Evolutionary conservation across 345 rosid species (phyloP).

Genomic region (Eucalyptus sp.): DNA sequence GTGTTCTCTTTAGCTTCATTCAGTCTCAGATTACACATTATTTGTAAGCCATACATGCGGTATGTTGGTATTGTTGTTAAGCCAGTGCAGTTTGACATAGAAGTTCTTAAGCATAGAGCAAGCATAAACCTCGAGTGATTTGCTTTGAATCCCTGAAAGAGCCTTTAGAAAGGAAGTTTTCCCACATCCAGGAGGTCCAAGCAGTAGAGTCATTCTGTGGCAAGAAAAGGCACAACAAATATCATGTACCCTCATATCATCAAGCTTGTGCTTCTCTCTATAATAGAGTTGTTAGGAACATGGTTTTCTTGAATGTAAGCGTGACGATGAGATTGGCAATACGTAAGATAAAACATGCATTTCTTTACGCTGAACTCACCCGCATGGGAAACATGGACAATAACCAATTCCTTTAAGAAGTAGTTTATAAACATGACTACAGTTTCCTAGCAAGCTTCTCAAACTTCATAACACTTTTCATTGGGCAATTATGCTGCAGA

Average conservation of each 20-base stretch:
- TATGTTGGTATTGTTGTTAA: neutral
- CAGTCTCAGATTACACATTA: neutral
- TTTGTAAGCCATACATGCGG: neutral
- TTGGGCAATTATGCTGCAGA: neutral
- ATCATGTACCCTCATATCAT: neutral
- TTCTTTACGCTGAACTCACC: neutral
- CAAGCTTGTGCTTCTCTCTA: neutral
- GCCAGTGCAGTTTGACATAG: neutral
- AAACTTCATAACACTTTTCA: neutral
- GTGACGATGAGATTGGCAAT: neutral
- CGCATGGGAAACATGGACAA: neutral
- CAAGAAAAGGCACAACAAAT: neutral
- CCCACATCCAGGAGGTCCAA: conserved; percentile 86
- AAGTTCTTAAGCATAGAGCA: neutral
- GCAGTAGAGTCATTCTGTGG: conserved; percentile 53
- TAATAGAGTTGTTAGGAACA: neutral
- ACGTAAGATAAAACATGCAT: neutral
- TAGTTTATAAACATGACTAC: neutral
- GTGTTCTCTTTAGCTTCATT: neutral
- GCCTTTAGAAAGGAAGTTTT: conserved; percentile 55
- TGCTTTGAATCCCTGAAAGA: conserved; percentile 48
- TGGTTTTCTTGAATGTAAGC: neutral
- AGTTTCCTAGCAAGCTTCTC: neutral
- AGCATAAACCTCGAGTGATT: conserved; percentile 33
- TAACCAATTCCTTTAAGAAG: neutral